These are phyloP conservation scores for Dendrothele bispora DNA, from an alignment of 768 basidiomycete genomes.

Conservation along the genomic window DNA sequence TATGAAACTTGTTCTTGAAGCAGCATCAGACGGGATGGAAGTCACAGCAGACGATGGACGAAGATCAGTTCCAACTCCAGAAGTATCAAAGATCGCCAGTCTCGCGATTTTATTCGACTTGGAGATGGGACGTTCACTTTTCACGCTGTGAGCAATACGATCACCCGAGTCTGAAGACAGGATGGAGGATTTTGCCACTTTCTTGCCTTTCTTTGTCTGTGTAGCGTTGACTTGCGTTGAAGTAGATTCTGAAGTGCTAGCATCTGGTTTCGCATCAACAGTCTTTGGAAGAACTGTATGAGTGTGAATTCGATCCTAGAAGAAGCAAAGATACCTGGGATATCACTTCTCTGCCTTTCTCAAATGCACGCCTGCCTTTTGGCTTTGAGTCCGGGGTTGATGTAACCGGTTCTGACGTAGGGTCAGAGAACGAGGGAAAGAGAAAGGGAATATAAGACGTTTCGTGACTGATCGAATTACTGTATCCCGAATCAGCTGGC, in stretches of 20 bases:
- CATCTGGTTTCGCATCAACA: not conserved
- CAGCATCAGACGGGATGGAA: conserved; percentile 8
- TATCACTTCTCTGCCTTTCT: conserved; percentile 46
- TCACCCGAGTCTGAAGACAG: too few species aligned
- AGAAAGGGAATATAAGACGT: conserved; percentile 68
- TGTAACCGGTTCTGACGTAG: conserved; percentile 20
- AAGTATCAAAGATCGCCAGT: conserved; percentile 44
- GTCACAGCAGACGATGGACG: conserved; percentile 22
- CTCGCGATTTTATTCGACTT: conserved; percentile 38
- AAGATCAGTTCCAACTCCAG: conserved; percentile 51
- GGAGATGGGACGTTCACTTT: conserved; percentile 15
- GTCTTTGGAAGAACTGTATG: not conserved
- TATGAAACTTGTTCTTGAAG: conserved; percentile 35
- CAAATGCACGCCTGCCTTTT: conserved; percentile 56
- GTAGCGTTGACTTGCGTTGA: not conserved
- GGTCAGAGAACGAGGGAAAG: conserved; percentile 43
- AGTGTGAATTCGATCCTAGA: not conserved
- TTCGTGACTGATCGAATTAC: conserved; percentile 47
- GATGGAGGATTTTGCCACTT: conserved; percentile 20
- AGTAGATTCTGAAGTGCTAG: not conserved
- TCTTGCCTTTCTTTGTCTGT: not conserved
- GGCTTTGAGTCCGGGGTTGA: conserved; percentile 20
- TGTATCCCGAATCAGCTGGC: conserved; percentile 6
- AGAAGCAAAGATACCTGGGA: conserved; percentile 18
- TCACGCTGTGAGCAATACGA: too few species aligned